Evolutionary conservation across 2,329 filamentous ascomycete species (phyloP).

Genomic region (Ilyonectria destructans): DNA sequence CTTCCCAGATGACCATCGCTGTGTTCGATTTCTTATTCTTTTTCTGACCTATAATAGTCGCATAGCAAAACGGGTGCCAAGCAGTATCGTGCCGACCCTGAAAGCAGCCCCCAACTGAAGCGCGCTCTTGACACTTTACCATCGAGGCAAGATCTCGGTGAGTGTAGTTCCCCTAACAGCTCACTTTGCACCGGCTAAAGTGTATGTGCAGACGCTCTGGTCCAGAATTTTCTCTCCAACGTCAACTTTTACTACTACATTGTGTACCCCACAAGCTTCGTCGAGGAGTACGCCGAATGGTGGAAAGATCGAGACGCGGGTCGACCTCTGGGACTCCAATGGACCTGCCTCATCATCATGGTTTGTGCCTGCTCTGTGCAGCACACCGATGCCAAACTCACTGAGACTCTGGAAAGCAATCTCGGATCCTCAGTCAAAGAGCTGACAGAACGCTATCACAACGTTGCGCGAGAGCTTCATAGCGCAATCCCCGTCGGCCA

Average conservation of each 20-base stretch:
- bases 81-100: constrained; percentile 31
- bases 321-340: constrained; percentile 54
- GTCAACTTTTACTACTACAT: constrained; percentile 60
- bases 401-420: constrained; percentile 51
- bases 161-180: constrained; percentile 16
- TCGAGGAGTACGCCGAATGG: constrained; percentile 57
- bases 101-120: constrained; percentile 50
- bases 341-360: constrained; percentile 58
- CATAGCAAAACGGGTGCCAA: constrained; percentile 19
- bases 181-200: constrained; percentile 14
- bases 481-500: constrained; percentile 53
- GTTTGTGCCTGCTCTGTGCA: constrained; percentile 58
- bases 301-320: constrained; percentile 50
- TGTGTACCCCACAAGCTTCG: constrained; percentile 55
- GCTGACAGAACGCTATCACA: constrained; percentile 54
- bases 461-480: constrained; percentile 52
- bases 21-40: neutral
- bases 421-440: constrained; percentile 48
- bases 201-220: constrained; percentile 50
- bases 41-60: constrained; percentile 22
- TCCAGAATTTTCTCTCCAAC: constrained; percentile 57
- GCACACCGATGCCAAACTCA: constrained; percentile 52
- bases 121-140: constrained; percentile 53
- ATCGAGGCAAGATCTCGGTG: constrained; percentile 53
- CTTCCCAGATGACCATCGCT: neutral